Evolutionary conservation across 768 basidiomycete genomes (phyloP).

Genomic region (Pisolithus orientalis): DNA sequence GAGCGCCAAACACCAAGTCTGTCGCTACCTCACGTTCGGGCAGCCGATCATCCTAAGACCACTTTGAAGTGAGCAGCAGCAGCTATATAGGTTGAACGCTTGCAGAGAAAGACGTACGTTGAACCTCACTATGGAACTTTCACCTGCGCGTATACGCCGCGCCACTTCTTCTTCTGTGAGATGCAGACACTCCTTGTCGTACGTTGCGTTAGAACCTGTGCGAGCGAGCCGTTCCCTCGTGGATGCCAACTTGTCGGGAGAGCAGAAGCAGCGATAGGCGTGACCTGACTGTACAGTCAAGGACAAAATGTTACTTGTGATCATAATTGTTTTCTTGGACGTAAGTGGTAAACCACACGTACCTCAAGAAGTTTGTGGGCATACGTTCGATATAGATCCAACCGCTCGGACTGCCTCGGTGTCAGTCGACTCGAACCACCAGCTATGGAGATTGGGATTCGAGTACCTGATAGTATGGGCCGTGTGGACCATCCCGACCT

Average conservation of each 20-base stretch:
- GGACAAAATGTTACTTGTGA: neutral
- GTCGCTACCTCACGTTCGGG: conserved; percentile 43
- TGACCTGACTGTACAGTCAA: conserved; percentile 55
- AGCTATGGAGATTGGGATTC: neutral
- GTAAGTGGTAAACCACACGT: conserved; percentile 4
- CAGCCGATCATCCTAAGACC: conserved; percentile 48
- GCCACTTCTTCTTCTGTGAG: conserved; percentile 82
- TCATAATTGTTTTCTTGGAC: neutral
- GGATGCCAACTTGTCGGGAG: conserved; percentile 57
- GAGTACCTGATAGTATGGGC: conserved; percentile 81
- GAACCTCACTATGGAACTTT: conserved; percentile 78
- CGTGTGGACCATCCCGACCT: conserved; percentile 64
- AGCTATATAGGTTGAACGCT: no score
- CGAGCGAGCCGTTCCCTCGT: conserved; percentile 68
- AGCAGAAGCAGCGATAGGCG: conserved; percentile 95
- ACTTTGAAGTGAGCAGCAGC: neutral
- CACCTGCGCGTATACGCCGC: conserved; percentile 64
- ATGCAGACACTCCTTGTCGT: conserved; percentile 85
- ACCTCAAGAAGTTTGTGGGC: conserved; percentile 74
- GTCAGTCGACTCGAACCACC: neutral
- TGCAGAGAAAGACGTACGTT: conserved; percentile 51
- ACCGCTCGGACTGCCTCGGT: conserved; percentile 70
- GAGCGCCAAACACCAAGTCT: conserved; percentile 73
- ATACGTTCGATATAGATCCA: conserved; percentile 77
- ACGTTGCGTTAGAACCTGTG: conserved; percentile 69